A percentile compares a stretch with the other conserved stretches of the same genome.
Conservation (phyloP, 768 basidiomycete genomes). For the Xerocomus brunneocitrinus region DNA sequence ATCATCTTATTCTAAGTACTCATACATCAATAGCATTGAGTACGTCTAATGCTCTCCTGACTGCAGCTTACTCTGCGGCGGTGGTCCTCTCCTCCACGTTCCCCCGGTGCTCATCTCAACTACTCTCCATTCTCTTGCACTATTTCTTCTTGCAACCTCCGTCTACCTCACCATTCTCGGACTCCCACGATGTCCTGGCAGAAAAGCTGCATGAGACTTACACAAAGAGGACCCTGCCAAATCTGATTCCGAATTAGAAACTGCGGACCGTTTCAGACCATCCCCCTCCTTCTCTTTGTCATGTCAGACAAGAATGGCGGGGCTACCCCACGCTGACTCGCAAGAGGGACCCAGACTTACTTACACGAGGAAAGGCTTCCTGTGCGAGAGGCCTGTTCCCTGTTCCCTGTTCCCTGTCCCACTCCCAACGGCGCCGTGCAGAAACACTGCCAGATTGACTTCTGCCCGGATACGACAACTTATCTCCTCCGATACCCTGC, state of each 20-base stretch:
- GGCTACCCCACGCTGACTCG: constrained; percentile 77
- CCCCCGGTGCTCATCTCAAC: constrained; percentile 63
- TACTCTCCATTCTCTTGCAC: constrained; percentile 62
- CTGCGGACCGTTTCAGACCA: constrained; percentile 11
- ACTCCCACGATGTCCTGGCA: constrained; percentile 21
- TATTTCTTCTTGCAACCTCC: constrained; percentile 81
- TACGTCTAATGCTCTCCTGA: constrained; percentile 9
- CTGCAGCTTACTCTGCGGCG: constrained; percentile 61
- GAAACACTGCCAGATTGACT: constrained; percentile 45
- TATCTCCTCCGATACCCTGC: constrained; percentile 73
- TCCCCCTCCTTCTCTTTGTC: constrained; percentile 57
- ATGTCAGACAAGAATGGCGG: constrained; percentile 89
- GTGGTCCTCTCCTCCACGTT: constrained; percentile 71
- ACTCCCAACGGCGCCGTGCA: constrained; percentile 25
- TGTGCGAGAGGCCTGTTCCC: constrained; percentile 12
- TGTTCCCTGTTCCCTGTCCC: constrained; percentile 15
- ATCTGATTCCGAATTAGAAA: constrained; percentile 28
- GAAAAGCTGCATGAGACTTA: constrained; percentile 31
- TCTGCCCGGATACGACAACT: constrained; percentile 70
- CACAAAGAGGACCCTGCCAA: constrained; percentile 36
- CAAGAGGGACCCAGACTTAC: constrained; percentile 76
- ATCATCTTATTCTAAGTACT: constrained; percentile 1
- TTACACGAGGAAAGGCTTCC: constrained; percentile 51
- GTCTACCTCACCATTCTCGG: constrained; percentile 74
- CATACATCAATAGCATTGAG: constrained; percentile 79